Conservation (phyloP, 2,329 filamentous ascomycete species). For the Phyllosticta capitalensis region DNA sequence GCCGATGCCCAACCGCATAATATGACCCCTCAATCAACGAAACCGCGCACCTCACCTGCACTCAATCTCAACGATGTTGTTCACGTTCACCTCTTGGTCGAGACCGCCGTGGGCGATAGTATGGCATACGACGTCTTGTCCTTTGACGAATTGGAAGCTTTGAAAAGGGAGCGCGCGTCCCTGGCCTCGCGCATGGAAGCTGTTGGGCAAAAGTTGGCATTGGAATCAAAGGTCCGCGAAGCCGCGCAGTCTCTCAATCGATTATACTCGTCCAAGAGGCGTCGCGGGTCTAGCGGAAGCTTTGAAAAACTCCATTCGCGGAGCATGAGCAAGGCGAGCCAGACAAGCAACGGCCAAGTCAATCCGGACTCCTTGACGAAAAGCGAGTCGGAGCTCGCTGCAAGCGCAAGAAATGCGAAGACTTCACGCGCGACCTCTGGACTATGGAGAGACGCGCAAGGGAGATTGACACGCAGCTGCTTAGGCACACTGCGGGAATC, state of each 20-base stretch:
- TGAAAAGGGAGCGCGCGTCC: constrained; percentile 77
- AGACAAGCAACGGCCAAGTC: constrained; percentile 34
- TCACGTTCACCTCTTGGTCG: constrained; percentile 82
- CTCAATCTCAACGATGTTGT: constrained; percentile 47
- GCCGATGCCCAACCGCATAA: constrained; percentile 21
- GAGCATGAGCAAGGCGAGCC: constrained; percentile 34
- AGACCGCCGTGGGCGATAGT: constrained; percentile 87
- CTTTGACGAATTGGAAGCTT: constrained; percentile 78
- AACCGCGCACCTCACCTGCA: constrained; percentile 22
- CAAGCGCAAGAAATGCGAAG: constrained; percentile 74
- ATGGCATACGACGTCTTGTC: constrained; percentile 76
- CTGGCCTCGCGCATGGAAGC: constrained; percentile 71
- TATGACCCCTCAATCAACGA: constrained; percentile 17
- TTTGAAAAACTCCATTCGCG: constrained; percentile 36
- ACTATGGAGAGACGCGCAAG: constrained; percentile 63
- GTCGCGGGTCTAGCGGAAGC: constrained; percentile 30
- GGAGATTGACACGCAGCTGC: constrained; percentile 63
- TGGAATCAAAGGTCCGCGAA: constrained; percentile 91
- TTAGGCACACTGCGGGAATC: constrained; percentile 88
- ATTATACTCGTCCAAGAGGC: constrained; percentile 56
- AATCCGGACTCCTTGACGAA: constrained; percentile 33
- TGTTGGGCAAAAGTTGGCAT: constrained; percentile 68
- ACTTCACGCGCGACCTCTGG: constrained; percentile 71
- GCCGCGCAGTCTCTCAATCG: constrained; percentile 79
- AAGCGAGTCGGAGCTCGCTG: constrained; percentile 64